phyloP scores from a whole-genome alignment of 129 eudicot genomes.

The Helianthus tuberosus region DNA sequence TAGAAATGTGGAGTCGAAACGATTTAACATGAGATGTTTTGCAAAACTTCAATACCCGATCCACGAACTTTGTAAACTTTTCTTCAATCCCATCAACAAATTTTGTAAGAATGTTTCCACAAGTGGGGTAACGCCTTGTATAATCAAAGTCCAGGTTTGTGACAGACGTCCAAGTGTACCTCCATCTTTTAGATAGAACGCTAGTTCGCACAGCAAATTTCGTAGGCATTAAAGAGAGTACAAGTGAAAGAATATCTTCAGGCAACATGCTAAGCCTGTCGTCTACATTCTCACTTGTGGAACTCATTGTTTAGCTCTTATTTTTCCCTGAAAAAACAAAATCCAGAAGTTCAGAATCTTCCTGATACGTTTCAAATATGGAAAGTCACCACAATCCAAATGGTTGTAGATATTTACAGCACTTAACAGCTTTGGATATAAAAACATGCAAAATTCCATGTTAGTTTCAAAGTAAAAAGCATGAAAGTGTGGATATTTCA shows the following conservation, averaged over 20 bases:
- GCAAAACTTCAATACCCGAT: conserved; percentile 1
- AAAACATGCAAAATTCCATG: too few relatives aligned
- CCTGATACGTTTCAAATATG: too few relatives aligned
- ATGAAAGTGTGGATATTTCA: too few relatives aligned
- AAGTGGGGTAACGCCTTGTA: background rate
- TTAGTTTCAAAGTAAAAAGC: too few relatives aligned
- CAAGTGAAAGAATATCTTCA: background rate
- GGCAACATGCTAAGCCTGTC: background rate
- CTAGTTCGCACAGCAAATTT: background rate
- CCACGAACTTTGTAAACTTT: background rate
- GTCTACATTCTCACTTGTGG: background rate
- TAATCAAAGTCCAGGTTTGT: background rate
- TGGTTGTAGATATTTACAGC: too few relatives aligned
- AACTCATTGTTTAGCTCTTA: background rate
- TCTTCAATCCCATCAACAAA: background rate
- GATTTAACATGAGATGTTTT: conserved; percentile 3
- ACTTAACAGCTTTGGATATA: too few relatives aligned
- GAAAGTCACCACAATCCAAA: too few relatives aligned
- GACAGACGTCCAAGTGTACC: background rate
- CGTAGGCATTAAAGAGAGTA: background rate
- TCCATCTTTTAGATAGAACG: background rate
- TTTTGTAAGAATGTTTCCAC: background rate
- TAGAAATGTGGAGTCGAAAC: background rate
- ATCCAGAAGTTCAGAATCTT: too few relatives aligned
- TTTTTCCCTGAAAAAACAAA: too few relatives aligned